Evolutionary conservation across 139 green algal species (phyloP).

Genomic region (Volvox africanus): DNA sequence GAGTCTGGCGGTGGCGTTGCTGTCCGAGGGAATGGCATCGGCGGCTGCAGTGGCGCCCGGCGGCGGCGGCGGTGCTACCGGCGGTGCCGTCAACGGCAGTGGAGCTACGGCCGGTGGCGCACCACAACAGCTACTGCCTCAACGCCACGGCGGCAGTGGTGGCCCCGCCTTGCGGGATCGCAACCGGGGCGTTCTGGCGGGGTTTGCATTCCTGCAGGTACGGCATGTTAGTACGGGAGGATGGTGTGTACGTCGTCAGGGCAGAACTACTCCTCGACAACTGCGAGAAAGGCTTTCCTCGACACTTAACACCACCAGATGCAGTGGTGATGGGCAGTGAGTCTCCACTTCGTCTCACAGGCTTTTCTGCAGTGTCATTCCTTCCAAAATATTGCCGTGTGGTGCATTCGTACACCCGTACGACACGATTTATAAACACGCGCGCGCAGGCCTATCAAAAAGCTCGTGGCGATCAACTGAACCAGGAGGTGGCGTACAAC

Average conservation of each 20-base stretch:
- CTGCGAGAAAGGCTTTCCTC: no score
- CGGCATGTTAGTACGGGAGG: neutral
- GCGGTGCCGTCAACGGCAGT: constrained; percentile 74
- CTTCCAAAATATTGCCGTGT: no score
- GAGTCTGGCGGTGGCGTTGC: constrained; percentile 65
- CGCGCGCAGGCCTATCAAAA: constrained; percentile 44
- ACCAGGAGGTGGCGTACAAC: constrained; percentile 87
- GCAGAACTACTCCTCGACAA: no score
- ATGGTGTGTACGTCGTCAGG: no score
- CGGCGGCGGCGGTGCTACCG: constrained; percentile 54
- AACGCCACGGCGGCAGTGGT: neutral
- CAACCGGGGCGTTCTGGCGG: constrained; percentile 74
- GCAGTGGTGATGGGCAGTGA: no score
- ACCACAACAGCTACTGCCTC: neutral
- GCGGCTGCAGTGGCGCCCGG: constrained; percentile 56
- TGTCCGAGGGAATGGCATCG: constrained; percentile 59
- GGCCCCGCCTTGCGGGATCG: constrained; percentile 53
- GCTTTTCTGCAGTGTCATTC: no score
- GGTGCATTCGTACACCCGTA: neutral
- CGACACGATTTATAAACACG: neutral
- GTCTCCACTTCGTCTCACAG: no score
- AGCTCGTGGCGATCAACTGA: constrained; percentile 11
- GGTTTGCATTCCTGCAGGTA: constrained; percentile 86
- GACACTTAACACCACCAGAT: no score
- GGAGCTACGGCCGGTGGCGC: constrained; percentile 53